Percentiles rank a stretch among this genome's conserved stretches.
These are phyloP conservation scores for Claviceps sp. DNA, from an alignment of 2,329 filamentous ascomycete genomes.

Conservation along the genomic window DNA sequence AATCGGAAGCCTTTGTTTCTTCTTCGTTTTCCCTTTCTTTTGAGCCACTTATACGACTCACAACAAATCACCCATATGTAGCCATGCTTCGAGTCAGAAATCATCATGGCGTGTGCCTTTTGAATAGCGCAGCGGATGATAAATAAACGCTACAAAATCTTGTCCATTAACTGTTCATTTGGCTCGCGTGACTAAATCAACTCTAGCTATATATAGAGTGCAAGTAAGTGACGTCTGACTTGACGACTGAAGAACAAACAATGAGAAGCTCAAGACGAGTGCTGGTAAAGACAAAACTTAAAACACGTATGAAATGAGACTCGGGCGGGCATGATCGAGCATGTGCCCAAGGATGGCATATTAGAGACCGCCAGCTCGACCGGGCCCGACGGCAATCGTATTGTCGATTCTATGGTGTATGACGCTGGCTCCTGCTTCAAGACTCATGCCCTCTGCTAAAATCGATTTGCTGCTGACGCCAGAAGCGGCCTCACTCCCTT, in stretches of 20 bases:
- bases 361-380: neutral
- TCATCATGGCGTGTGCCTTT: neutral
- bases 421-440: neutral
- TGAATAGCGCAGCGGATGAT: neutral
- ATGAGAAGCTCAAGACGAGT: conserved; percentile 21
- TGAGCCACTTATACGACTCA: neutral
- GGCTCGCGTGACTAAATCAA: conserved; percentile 15
- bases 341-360: neutral
- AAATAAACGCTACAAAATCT: neutral
- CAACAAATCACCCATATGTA: neutral
- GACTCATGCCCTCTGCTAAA: neutral
- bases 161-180: conserved; percentile 5
- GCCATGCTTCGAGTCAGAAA: neutral
- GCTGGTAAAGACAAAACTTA: conserved; percentile 23
- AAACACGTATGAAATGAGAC: conserved; percentile 16
- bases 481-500: conserved; percentile 8
- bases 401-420: neutral
- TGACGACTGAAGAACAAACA: conserved; percentile 23
- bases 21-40: neutral
- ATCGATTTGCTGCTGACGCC: neutral
- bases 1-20: neutral
- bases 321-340: conserved; percentile 4
- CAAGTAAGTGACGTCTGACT: conserved; percentile 23
- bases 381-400: neutral
- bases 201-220: conserved; percentile 16